Base-by-base conservation (phyloP, 805 yeast genomes). In the Jamesozyma jinghongensis region DNA sequence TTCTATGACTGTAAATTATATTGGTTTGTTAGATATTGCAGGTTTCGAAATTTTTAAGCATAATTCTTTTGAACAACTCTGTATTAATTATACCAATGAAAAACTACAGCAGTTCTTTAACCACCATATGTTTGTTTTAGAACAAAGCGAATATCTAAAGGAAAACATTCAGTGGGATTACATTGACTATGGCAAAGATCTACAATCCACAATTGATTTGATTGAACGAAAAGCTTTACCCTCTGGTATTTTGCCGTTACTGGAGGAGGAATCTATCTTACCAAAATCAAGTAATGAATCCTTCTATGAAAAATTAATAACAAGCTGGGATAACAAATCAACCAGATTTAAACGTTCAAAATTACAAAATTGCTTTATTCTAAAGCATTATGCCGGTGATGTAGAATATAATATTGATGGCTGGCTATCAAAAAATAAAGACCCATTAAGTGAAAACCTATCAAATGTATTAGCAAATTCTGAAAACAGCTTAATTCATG, bases 151-250 rank as follows among this genome's bases (percentile, higher is more conserved):
- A 61, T 92, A 92, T 56, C 72, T 87, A 43, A 78, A 78, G 44
- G 98, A 92, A 65, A 87, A 87, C 53, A 90, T 92, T 46, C 90
- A 87, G 53, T 92, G 98, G 97, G 79, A 88, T 32, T 92, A 88
- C 55, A 81, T 90, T 37, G 98, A 92, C 58, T 92, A 87, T 63
- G 98, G 98, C 13, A 83, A 81, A 45, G 97, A 92, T 59, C 68
- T 92, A 41, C 95, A 90, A 57, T 94, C 94, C 19, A 90, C 98
- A 0, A 92, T 92, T 38, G 94, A 88, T 52, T 68, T 92, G 41
- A 88, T 92, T 40, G 98, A 92, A 63, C 74, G 79, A 58, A 50
- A 68, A 65, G 46, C 45, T 6, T 68, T 72, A 46, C 79, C 88
- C 35, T 73, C 86, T 62, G 96, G 97, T 38, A 72, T 92, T 13